phyloP scores from a whole-genome alignment of 2,329 filamentous ascomycete species.

The Fonsecaea multimorphosa region DNA sequence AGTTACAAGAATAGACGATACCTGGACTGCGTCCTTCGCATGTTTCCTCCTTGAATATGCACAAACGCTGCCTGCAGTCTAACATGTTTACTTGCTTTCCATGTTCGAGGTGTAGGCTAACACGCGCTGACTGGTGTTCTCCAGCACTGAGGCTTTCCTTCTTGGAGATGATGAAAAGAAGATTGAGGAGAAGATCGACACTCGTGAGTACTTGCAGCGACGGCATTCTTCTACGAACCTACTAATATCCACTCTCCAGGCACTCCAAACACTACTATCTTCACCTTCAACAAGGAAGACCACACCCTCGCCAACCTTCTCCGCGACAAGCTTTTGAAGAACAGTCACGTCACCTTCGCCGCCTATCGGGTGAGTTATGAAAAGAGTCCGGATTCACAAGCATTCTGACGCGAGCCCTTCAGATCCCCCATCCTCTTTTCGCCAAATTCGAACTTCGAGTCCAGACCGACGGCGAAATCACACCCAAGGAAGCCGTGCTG shows the following conservation, averaged over 20 bases:
- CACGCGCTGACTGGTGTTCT: slow-evolving; percentile 16
- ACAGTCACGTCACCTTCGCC: slow-evolving; percentile 83
- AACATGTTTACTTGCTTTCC: slow-evolving; percentile 9
- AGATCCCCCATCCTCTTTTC: slow-evolving; percentile 55
- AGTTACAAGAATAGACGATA: slow-evolving; percentile 3
- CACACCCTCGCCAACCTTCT: slow-evolving; percentile 94
- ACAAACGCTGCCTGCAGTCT: slow-evolving; percentile 2
- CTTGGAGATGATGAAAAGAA: slow-evolving; percentile 90
- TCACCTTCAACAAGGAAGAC: slow-evolving; percentile 95
- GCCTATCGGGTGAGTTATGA: slow-evolving; percentile 79
- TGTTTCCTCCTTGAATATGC: neutral
- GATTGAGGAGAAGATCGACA: slow-evolving; percentile 85
- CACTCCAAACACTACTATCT: slow-evolving; percentile 93
- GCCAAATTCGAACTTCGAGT: slow-evolving; percentile 74
- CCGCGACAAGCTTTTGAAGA: slow-evolving; percentile 81
- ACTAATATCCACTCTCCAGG: slow-evolving; percentile 57
- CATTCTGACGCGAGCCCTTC: slow-evolving; percentile 20
- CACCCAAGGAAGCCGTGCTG: slow-evolving; percentile 86
- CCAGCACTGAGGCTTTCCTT: slow-evolving; percentile 91
- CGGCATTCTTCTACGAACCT: neutral
- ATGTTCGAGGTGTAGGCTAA: neutral
- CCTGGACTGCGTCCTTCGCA: neutral
- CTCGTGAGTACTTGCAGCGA: slow-evolving; percentile 66
- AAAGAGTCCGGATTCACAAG: neutral
- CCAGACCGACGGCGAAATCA: slow-evolving; percentile 86